Percentiles rank a stretch among this genome's conserved stretches.
Conservation (phyloP, 2,329 filamentous ascomycete species). For the Colletotrichum spinosum region DNA sequence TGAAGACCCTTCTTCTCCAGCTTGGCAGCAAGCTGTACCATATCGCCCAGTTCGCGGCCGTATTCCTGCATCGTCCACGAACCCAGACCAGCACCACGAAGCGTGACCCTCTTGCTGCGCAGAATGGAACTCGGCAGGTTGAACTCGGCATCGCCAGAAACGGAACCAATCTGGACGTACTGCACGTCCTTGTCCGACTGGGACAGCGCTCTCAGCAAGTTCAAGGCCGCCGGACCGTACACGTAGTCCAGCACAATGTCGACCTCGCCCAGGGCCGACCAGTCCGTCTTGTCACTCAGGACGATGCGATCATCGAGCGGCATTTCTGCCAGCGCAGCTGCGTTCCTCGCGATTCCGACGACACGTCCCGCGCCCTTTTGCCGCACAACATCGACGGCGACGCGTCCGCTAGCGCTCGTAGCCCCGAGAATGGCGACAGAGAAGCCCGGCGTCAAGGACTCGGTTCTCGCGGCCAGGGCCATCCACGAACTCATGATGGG, state of each 20-base stretch:
- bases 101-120: conserved; percentile 60
- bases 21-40: conserved; percentile 43
- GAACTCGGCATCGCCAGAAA: conserved; percentile 52
- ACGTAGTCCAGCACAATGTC: conserved; percentile 70
- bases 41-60: conserved; percentile 39
- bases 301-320: conserved; percentile 59
- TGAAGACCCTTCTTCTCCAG: conserved; percentile 39
- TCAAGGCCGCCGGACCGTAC: conserved; percentile 58
- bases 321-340: conserved; percentile 53
- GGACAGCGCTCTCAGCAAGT: conserved; percentile 53
- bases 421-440: conserved; percentile 64
- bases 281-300: conserved; percentile 58
- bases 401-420: conserved; percentile 62
- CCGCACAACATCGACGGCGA: conserved; percentile 61
- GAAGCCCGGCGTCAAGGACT: conserved; percentile 53
- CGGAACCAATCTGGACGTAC: conserved; percentile 63
- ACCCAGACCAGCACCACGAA: conserved; percentile 59
- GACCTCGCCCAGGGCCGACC: conserved; percentile 55
- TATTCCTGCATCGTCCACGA: conserved; percentile 50
- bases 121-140: conserved; percentile 56
- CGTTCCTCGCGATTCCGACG: conserved; percentile 63
- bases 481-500: conserved; percentile 69
- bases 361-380: conserved; percentile 61
- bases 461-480: conserved; percentile 60
- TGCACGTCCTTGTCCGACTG: conserved; percentile 57